These are phyloP conservation scores for Calonectria ilicicola DNA, from an alignment of 2,329 filamentous ascomycete species.

Conservation along the genomic window DNA sequence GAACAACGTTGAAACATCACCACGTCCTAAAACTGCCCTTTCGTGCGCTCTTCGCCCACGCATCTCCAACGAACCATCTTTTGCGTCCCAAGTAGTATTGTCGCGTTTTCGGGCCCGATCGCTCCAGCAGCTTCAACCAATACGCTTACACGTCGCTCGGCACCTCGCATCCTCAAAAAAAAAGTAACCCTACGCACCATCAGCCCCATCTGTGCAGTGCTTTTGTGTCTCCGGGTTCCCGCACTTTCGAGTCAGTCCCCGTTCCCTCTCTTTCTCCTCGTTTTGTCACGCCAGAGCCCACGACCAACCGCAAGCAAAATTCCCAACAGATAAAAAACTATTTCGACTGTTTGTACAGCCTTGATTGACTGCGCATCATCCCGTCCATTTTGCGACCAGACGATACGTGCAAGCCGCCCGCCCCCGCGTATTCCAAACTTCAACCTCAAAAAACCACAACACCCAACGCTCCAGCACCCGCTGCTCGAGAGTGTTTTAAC, in stretches of 20 bases:
- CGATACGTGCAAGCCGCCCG: constrained; percentile 35
- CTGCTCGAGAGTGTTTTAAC: constrained; percentile 34
- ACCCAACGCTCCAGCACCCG: constrained; percentile 5
- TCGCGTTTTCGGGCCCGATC: constrained; percentile 19
- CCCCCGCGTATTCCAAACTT: constrained; percentile 24
- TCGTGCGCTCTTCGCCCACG: constrained; percentile 29
- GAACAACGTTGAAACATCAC: constrained; percentile 38
- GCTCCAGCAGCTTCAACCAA: constrained; percentile 14
- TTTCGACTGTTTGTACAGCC: constrained; percentile 29
- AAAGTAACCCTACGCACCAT: constrained; percentile 31
- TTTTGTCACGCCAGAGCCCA: constrained; percentile 29
- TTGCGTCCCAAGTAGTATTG: neutral
- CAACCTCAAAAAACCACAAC: constrained; percentile 18
- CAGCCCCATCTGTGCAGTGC: constrained; percentile 32
- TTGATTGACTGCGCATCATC: constrained; percentile 34
- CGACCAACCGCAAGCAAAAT: constrained; percentile 26
- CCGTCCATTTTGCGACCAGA: constrained; percentile 33
- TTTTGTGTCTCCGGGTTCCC: constrained; percentile 33
- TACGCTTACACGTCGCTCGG: constrained; percentile 35
- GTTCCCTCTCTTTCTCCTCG: constrained; percentile 27
- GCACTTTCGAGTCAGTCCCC: constrained; percentile 31
- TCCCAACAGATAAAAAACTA: constrained; percentile 30
- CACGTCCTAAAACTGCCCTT: constrained; percentile 18
- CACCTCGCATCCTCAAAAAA: constrained; percentile 32
- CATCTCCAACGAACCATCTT: constrained; percentile 25